phyloP scores from a whole-genome alignment of 257 asterid species.

The Solanum chilense region DNA sequence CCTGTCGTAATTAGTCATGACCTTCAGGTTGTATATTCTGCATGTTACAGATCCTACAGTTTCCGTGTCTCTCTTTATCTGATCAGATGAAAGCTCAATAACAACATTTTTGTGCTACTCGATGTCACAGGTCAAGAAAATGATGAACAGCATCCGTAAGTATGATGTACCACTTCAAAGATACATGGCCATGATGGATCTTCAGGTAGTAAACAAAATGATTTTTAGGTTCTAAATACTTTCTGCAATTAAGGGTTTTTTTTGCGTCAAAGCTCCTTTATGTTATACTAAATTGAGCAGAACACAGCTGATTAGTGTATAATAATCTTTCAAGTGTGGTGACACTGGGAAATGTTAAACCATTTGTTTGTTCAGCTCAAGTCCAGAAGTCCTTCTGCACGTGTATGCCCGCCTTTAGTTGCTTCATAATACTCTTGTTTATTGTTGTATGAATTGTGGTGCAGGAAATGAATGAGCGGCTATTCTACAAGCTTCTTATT shows the following conservation, averaged over 20 bases:
- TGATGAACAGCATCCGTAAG: constrained; percentile 89
- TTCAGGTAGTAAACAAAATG: constrained; percentile 49
- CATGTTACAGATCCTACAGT: not conserved
- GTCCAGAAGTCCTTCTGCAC: not conserved
- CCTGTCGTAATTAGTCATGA: constrained; percentile 70
- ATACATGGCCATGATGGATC: constrained; percentile 99
- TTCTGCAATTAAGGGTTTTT: not conserved
- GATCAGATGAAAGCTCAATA: not conserved
- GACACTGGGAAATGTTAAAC: not conserved
- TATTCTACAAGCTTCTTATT: constrained; percentile 92
- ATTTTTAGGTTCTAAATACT: not conserved
- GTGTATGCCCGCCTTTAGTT: not conserved
- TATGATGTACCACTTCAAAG: constrained; percentile 91
- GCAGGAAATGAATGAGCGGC: constrained; percentile 85
- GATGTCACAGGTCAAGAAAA: constrained; percentile 61
- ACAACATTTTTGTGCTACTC: not conserved
- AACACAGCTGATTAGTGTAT: not conserved
- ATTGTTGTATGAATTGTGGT: not conserved
- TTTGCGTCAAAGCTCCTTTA: not conserved
- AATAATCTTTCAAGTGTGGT: not conserved
- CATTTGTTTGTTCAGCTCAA: not conserved
- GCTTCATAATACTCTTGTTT: not conserved
- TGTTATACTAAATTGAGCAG: not conserved
- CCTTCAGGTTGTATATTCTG: constrained; percentile 49
- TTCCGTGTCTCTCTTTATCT: not conserved